Evolutionary conservation across 83 land plant species (phyloP).

Genomic region (Larix sibirica): DNA sequence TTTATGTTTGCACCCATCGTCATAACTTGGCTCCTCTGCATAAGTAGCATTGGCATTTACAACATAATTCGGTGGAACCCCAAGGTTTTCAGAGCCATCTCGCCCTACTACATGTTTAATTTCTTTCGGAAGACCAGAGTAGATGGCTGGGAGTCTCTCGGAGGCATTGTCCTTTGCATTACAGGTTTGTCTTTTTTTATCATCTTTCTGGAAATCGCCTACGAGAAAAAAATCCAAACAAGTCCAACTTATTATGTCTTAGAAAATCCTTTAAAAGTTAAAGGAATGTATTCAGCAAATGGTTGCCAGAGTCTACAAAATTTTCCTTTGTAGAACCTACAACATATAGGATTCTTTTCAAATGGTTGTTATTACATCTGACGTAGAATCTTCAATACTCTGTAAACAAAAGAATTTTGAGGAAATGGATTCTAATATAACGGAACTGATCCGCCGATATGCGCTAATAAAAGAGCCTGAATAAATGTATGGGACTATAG

Average conservation of each 20-base stretch:
- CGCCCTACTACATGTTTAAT: constrained; percentile 59
- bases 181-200: constrained; percentile 44
- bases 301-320: too few species aligned
- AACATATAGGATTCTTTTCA: too few species aligned
- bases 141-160: constrained; percentile 72
- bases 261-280: neutral
- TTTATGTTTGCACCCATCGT: constrained; percentile 77
- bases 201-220: neutral
- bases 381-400: too few species aligned
- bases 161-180: constrained; percentile 64
- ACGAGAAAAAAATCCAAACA: too few species aligned
- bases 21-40: constrained; percentile 62
- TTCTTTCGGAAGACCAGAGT: constrained; percentile 40
- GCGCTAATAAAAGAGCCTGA: too few species aligned
- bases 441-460: too few species aligned
- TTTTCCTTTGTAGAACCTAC: too few species aligned
- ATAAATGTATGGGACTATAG: too few species aligned
- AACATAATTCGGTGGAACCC: constrained; percentile 64
- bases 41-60: constrained; percentile 62
- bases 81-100: constrained; percentile 46
- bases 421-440: too few species aligned
- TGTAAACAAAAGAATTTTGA: too few species aligned
- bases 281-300: too few species aligned
- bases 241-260: neutral
- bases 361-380: too few species aligned